A percentile compares a stretch with the other conserved stretches of the same genome.
These are phyloP conservation scores for Quercus gilva DNA, from an alignment of 306 rosid species.

Conservation along the genomic window DNA sequence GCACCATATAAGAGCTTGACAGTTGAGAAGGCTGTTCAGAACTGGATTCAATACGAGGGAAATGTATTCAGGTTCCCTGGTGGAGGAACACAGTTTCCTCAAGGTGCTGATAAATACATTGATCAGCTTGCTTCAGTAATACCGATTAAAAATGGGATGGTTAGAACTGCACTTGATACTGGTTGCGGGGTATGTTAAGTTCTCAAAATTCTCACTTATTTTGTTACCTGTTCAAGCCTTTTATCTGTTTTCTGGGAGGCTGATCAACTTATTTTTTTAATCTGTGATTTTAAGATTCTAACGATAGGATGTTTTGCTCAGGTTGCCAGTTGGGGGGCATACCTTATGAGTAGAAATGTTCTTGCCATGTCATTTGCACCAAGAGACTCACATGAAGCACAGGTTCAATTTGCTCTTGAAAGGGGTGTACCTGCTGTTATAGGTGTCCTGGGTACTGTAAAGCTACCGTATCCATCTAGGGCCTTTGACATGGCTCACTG, in stretches of 20 bases:
- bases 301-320: slow-evolving; percentile 29
- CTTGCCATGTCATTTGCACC: slow-evolving; percentile 97
- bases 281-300: slow-evolving; percentile 2
- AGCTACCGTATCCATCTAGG: slow-evolving; percentile 85
- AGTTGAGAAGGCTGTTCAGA: slow-evolving; percentile 97
- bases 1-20: slow-evolving; percentile 98
- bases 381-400: slow-evolving; percentile 96
- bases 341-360: slow-evolving; percentile 86
- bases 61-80: slow-evolving; percentile 92
- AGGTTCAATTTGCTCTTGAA: slow-evolving; percentile 97
- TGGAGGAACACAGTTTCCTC: slow-evolving; percentile 96
- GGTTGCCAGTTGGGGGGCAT: slow-evolving; percentile 99
- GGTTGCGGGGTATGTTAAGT: slow-evolving; percentile 92
- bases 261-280: background rate
- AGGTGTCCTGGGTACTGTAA: slow-evolving; percentile 87
- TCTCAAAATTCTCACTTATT: slow-evolving; percentile 6
- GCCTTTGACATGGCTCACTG: slow-evolving; percentile 99
- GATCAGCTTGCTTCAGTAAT: slow-evolving; percentile 88
- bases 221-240: background rate
- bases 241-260: slow-evolving; percentile 1
- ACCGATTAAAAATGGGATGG: slow-evolving; percentile 87
- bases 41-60: slow-evolving; percentile 98
- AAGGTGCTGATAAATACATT: slow-evolving; percentile 93
- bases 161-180: slow-evolving; percentile 93
- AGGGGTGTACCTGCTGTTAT: slow-evolving; percentile 93